Percentiles rank a stretch among this genome's conserved stretches.
phyloP scores from a whole-genome alignment of 106 monocot species.

The Allium cepa region DNA sequence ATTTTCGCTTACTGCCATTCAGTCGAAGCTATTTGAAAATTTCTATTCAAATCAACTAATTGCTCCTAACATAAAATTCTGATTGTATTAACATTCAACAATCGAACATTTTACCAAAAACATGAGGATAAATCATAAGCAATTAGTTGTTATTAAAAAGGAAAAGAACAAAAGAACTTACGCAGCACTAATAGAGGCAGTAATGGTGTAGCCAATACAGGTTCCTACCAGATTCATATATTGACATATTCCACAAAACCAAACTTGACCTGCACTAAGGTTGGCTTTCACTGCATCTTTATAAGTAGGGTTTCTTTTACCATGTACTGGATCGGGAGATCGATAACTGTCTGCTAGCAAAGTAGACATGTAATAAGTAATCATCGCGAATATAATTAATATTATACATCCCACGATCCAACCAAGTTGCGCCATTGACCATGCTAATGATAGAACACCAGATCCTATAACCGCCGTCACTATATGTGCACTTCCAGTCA shows the following conservation, averaged over 20 bases:
- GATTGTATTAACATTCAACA: too few species aligned
- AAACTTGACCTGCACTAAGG: conserved; percentile 7
- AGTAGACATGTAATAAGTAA: conserved; percentile 4
- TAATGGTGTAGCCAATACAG: conserved; percentile 68
- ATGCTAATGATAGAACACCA: conserved; percentile 9
- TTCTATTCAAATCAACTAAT: too few species aligned
- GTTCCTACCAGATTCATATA: conserved; percentile 60
- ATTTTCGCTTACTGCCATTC: too few species aligned
- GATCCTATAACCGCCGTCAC: conserved; percentile 11
- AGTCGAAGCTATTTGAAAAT: too few species aligned
- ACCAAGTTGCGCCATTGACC: conserved; percentile 12
- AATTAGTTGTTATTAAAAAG: not conserved
- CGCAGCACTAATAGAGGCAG: conserved; percentile 61
- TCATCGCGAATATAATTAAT: not conserved
- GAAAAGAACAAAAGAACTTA: conserved; percentile 14
- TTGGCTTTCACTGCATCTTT: conserved; percentile 9
- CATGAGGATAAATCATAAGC: too few species aligned
- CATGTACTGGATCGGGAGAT: conserved; percentile 2
- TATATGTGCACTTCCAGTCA: conserved; percentile 9
- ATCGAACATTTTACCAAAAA: too few species aligned
- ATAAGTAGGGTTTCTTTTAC: conserved; percentile 11
- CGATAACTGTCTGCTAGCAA: conserved; percentile 9
- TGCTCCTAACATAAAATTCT: too few species aligned
- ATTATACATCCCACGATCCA: not conserved
- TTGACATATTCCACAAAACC: conserved; percentile 22